Evolutionary conservation across 768 basidiomycete species (phyloP).

Genomic region (Lentinula lateritia): DNA sequence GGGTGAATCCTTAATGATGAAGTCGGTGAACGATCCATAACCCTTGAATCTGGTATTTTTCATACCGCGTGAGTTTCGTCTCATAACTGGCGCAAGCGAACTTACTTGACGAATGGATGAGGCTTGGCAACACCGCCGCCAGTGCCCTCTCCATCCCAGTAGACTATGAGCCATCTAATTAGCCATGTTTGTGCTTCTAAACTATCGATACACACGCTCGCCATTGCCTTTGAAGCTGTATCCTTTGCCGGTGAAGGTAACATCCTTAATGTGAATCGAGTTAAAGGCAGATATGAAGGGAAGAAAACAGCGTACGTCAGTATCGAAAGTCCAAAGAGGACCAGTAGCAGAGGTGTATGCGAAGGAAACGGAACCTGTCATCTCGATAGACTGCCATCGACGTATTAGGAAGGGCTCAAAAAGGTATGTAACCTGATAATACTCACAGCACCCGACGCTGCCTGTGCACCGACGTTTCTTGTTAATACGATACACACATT

Average conservation of each 20-base stretch:
- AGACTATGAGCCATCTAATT: background rate
- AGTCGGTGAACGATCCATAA: slow-evolving; percentile 6
- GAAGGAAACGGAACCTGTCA: slow-evolving; percentile 4
- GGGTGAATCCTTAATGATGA: slow-evolving; percentile 6
- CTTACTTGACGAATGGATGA: slow-evolving; percentile 5
- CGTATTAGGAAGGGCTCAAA: background rate
- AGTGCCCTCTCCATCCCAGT: slow-evolving; percentile 21
- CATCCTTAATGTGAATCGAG: background rate
- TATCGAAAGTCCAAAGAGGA: slow-evolving; percentile 5
- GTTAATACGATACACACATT: background rate
- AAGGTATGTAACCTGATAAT: background rate
- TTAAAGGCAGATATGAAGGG: too few species aligned
- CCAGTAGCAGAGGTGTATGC: slow-evolving; percentile 1
- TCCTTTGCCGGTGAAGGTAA: background rate
- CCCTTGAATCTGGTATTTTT: background rate
- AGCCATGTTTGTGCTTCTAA: too few species aligned
- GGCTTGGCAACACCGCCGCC: slow-evolving; percentile 15
- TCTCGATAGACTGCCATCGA: background rate
- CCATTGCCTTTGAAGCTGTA: background rate
- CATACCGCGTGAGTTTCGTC: background rate
- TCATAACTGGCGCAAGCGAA: background rate
- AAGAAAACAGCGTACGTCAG: background rate
- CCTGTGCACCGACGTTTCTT: background rate
- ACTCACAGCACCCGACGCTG: background rate
- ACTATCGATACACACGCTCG: background rate